Evolutionary conservation across 805 yeast species (phyloP).

Genomic region (fission yeast (Schizosaccharomyces pombe)): ASM294v3 CU329670.1:668501-669000

Average conservation of each 20-base stretch:
- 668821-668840: constrained; percentile 81
- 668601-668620: constrained; percentile 36
- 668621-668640: constrained; percentile 46
- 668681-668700: constrained; percentile 70
- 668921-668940: constrained; percentile 32
- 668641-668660: constrained; percentile 50
- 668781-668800: constrained; percentile 85
- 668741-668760: constrained; percentile 75
- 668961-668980: constrained; percentile 69
- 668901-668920: constrained; percentile 68
- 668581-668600: constrained; percentile 74
- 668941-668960: constrained; percentile 32
- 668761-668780: constrained; percentile 96
- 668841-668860: constrained; percentile 85
- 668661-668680: constrained; percentile 59
- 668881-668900: constrained; percentile 80
- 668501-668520: constrained; percentile 63
- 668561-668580: constrained; percentile 93
- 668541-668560: constrained; percentile 50
- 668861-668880: constrained; percentile 92
- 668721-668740: constrained; percentile 70
- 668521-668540: constrained; percentile 75
- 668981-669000: constrained; percentile 91
- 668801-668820: constrained; percentile 97
- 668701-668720: constrained; percentile 90